phyloP scores from a whole-genome alignment of 805 yeast species.

The Wickerhamia fluorescens region DNA sequence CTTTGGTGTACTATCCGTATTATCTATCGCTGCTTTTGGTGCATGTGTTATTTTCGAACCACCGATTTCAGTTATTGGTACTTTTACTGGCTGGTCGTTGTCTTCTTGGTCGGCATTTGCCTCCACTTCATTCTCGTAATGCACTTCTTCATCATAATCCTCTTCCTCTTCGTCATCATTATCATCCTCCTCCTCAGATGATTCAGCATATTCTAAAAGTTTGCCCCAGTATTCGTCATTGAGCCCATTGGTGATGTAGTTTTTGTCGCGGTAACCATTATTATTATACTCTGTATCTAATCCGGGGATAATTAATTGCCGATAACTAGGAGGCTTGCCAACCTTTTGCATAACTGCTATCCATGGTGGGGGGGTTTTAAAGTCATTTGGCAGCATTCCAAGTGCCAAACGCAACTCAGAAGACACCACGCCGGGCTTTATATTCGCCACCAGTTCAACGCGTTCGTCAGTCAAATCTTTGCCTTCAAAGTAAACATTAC shows the following conservation, averaged over 20 bases:
- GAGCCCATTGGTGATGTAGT: slow-evolving; percentile 2
- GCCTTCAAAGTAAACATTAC: slow-evolving; percentile 78
- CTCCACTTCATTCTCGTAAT: slow-evolving; percentile 45
- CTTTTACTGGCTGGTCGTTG: slow-evolving; percentile 4
- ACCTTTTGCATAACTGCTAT: slow-evolving; percentile 53
- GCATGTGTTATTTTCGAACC: neutral
- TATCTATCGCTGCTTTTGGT: neutral
- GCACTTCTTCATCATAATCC: slow-evolving; percentile 16
- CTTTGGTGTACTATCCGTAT: slow-evolving; percentile 3
- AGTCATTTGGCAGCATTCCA: slow-evolving; percentile 47
- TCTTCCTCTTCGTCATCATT: slow-evolving; percentile 39
- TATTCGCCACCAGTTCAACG: slow-evolving; percentile 23
- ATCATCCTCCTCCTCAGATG: slow-evolving; percentile 52
- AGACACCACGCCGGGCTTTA: slow-evolving; percentile 67
- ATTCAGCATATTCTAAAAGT: slow-evolving; percentile 22
- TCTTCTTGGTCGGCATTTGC: slow-evolving; percentile 49
- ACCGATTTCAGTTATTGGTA: slow-evolving; percentile 10
- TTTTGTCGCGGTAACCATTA: slow-evolving; percentile 23
- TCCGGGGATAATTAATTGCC: slow-evolving; percentile 51
- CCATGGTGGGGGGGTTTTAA: slow-evolving; percentile 69
- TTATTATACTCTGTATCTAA: slow-evolving; percentile 30
- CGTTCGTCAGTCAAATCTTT: slow-evolving; percentile 45
- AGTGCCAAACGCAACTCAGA: slow-evolving; percentile 57
- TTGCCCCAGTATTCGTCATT: slow-evolving; percentile 27
- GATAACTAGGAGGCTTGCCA: slow-evolving; percentile 85